Evolutionary conservation across 2,329 filamentous ascomycete genomes (phyloP), one percentile per base, ranked within the genome.

Genomic region (Penicillium sp.): DNA sequence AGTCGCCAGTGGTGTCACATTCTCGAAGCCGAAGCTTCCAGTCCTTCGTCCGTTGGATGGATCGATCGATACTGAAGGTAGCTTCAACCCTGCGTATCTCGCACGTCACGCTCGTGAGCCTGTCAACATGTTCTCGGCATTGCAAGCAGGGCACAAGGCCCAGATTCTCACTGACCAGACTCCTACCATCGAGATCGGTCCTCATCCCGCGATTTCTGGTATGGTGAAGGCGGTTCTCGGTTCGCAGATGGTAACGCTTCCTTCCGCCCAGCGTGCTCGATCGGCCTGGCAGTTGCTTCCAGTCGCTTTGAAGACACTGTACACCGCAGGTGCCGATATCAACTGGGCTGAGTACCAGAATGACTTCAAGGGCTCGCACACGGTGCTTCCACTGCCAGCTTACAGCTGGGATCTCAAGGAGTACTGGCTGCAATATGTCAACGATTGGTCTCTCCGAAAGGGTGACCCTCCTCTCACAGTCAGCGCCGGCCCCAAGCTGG

Each of bases 171-270:
- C 88, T 63, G 85, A 87, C 64, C 86, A 86, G 76, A 89, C 87
- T 15, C 82, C 88, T 34, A 91, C 86, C 84, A 78, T 92, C 56
- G 90, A 92, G 74, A 78, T 92, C 63, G 90, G 90, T 25, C 88
- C 89, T 38, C 87, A 90, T 69, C 88, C 89, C 0, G 84, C 20
- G 0, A 20, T 22, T 5, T 34, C 14, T 10, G 25, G 22, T 22
- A 34, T 51, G 25, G 47, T 49, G 22, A 31, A 34, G 25, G 47
- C 47, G 20, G 25, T 34, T 34, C 22, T 49, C 12, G 22, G 25
- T 5, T 12, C 22, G 22, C 25, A 34, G 28, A 35, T 34, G 47
- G 14, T 14, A 2, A 22, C 17, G 7, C 17, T 45, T 10, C 11
- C 42, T 8, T 11, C 7, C 8, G 11, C 17, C 25, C 47, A 49